A percentile compares a stretch with the other conserved stretches of the same genome.
Conservation (phyloP, 2,329 filamentous ascomycete species). For the Calonectria crousiana region DNA sequence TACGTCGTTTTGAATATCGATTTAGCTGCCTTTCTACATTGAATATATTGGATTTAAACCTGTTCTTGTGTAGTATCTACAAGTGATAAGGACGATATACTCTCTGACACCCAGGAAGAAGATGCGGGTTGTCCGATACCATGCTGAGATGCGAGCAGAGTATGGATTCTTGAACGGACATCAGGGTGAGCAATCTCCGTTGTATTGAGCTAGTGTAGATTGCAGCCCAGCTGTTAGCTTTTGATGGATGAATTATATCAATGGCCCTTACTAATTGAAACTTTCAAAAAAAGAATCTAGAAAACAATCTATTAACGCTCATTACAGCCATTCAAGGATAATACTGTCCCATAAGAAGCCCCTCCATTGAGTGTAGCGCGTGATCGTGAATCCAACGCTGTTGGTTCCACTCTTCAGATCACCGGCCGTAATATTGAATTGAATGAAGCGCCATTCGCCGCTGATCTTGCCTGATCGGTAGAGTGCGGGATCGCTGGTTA, state of each 20-base stretch:
- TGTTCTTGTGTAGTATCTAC: rapidly evolving
- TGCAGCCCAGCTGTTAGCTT: no score
- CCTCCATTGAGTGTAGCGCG: neutral
- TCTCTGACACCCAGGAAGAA: neutral
- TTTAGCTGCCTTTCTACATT: neutral
- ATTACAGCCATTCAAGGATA: neutral
- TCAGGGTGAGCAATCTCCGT: no score
- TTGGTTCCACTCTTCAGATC: neutral
- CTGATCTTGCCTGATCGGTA: neutral
- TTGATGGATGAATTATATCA: no score
- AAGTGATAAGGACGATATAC: neutral
- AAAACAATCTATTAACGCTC: neutral
- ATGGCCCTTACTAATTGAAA: no score
- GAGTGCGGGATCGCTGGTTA: neutral
- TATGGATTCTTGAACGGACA: no score
- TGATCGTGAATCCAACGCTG: neutral
- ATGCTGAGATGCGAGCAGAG: neutral
- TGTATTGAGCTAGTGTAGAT: no score
- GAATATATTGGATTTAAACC: neutral
- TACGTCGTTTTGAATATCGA: neutral
- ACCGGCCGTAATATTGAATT: neutral
- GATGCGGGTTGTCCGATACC: neutral
- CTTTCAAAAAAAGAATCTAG: no score
- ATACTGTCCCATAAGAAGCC: neutral
- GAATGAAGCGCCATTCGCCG: neutral